phyloP scores from a whole-genome alignment of 1,284 basidiomycete species.

The Trametes polyzona region DNA sequence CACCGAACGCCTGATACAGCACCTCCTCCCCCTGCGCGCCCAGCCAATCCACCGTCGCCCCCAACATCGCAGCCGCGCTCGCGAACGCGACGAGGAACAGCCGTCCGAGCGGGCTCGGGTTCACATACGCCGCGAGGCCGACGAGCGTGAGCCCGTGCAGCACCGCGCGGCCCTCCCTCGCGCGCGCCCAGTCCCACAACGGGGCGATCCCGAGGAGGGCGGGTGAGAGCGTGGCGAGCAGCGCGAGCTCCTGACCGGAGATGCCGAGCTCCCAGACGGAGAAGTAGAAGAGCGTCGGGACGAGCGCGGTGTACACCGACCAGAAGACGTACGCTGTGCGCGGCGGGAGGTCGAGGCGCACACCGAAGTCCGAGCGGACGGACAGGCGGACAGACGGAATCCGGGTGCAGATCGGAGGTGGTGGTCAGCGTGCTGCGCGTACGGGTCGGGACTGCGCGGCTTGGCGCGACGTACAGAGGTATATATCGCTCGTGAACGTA shows the following conservation, averaged over 20 bases:
- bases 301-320: constrained; percentile 85
- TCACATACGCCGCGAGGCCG: constrained; percentile 65
- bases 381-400: no score
- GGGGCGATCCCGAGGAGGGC: constrained; percentile 54
- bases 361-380: no score
- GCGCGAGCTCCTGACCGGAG: constrained; percentile 76
- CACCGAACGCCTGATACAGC: constrained; percentile 63
- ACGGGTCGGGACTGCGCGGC: no score
- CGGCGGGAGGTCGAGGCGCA: neutral
- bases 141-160: constrained; percentile 55
- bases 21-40: constrained; percentile 33
- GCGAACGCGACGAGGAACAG: constrained; percentile 63
- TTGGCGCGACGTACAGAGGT: constrained; percentile 33
- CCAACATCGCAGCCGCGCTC: constrained; percentile 53
- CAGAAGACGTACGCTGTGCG: constrained; percentile 81
- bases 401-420: neutral
- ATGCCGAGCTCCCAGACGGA: constrained; percentile 88
- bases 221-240: constrained; percentile 73
- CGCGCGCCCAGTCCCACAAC: constrained; percentile 49
- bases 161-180: constrained; percentile 50
- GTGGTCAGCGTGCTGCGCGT: neutral
- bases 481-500: constrained; percentile 36
- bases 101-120: constrained; percentile 58
- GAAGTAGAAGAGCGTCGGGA: constrained; percentile 90
- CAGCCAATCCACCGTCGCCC: constrained; percentile 61